Evolutionary conservation across 352 stramenopile species (phyloP), one percentile per base, ranked within the genome.

Genomic region (Phytophthora hibernalis): DNA sequence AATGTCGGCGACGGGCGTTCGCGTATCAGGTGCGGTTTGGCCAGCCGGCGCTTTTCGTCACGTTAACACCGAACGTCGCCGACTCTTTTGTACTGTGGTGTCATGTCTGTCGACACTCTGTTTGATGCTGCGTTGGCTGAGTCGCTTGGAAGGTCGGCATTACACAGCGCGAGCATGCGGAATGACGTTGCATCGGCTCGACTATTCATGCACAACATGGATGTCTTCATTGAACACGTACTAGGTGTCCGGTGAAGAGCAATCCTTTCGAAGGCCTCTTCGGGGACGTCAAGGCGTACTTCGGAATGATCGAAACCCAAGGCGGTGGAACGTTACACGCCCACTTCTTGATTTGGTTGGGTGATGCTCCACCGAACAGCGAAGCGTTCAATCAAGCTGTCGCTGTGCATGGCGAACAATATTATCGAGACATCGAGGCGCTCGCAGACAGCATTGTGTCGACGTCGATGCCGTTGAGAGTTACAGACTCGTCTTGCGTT

Each of bases 241-340:
- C 26, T 64, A 1, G 57, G 16, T 5, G 28, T 65, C 1, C 0
- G 20, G 31, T 6, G 3, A 16, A 21, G 12, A 15, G 24, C 18
- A 35, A 57, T 4, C 26, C 10, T 10, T 44, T 44, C 18, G 35
- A 45, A 5, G 56, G 47, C 2, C 13, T 65, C 1, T 57, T 65
- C 21, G 47, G 37, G 3, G 10, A 10, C 2, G 37, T 65, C 1
- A 18, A 44, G 5, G 48, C 48, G 1, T 65, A 65, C 18, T 65
- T 53, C 21, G 48, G 47, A 2, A 57, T 65, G 56, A 22, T 57
- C 2, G 56, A 65, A n/a, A 57, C 56, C 0, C 56, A 64, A n/a
- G 56, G 45, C 0, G 21, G 47, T 6, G 56, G 56, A 24, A 57
- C 56, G 0, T 4, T 56, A 6, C 48, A 58, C n/a, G n/a, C n/a